Evolutionary conservation across 2,329 filamentous ascomycete species (phyloP), one percentile per base, ranked within the genome.

Genomic region (Cladophialophora carrionii): DNA sequence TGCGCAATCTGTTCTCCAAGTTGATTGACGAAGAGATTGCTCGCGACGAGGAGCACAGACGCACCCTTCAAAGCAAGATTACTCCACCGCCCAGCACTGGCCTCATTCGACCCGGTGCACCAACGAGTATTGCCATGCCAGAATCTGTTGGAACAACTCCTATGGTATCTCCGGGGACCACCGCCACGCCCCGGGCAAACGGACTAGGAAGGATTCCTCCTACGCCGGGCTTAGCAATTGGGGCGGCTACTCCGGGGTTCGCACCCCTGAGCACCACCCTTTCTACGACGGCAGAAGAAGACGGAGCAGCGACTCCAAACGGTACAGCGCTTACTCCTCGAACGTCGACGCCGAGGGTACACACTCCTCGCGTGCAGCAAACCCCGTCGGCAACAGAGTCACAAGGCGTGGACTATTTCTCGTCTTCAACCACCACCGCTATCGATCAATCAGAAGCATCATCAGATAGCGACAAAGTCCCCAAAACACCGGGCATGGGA

Each of bases 1-100:
- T 99, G 65, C 87, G 95, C 37, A 96, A 97, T 76, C 83, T 99
- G 0, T 99, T 99, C 78, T 88, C 89, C 9, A 90, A 90, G 62
- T 82, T 98, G 49, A 90, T 99, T 61, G 90, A 96, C 66, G 93
- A 97, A 76, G 91, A 98, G 76, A 90, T 96, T 71, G 88, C 85
- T 69, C 87, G 91, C 59, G 95, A 99, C 73, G 87, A 90, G 73
- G 80, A 79, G 0, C 87, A 90, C 74, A 86, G 94, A n/a, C 82
- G 86, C 52, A 84, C 85, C 53, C 79, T 96, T 7, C 85, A 92
- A 26, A 17, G 81, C 85, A 4, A 86, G 88, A 53, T 55, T n/a
- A 48, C 22, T 14, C 67, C 87, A 87, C 72, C 82, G 84, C n/a
- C 82, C 81, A 48, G 43, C 17, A 51, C 55, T 22, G 63, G 68